These are phyloP conservation scores for Colletotrichum abscissum DNA, from an alignment of 2,329 filamentous ascomycete genomes.

Conservation along the genomic window DNA sequence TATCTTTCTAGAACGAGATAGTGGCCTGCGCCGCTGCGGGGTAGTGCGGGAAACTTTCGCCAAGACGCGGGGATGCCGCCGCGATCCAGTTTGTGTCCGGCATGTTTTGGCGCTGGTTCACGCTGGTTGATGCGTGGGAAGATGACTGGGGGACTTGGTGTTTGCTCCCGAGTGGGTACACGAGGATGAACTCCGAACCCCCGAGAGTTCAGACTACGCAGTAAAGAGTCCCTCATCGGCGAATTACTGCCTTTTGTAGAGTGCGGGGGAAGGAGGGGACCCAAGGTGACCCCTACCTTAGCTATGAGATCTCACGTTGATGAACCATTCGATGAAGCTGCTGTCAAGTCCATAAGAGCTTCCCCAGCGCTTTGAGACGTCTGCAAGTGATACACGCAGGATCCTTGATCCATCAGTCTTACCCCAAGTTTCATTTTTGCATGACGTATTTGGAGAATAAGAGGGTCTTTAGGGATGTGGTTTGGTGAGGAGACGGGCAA, in stretches of 20 bases:
- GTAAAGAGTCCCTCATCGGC: not conserved
- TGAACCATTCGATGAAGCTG: not conserved
- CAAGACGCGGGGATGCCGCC: slow-evolving; percentile 22
- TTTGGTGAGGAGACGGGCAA: not conserved
- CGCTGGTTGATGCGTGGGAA: not conserved
- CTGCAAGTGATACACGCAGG: not conserved
- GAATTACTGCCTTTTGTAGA: slow-evolving; percentile 10
- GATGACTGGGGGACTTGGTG: not conserved
- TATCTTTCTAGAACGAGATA: slow-evolving; percentile 16
- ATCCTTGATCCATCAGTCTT: not conserved
- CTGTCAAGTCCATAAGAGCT: not conserved
- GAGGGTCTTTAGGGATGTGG: not conserved
- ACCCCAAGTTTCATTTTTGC: slow-evolving; percentile 4
- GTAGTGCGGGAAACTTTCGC: slow-evolving; percentile 26
- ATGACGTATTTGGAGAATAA: slow-evolving; percentile 27
- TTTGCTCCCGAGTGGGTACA: not conserved
- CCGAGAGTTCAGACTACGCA: not conserved
- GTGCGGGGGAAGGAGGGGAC: not conserved
- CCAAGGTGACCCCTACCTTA: not conserved
- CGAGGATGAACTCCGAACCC: slow-evolving; percentile 16
- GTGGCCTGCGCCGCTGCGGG: slow-evolving; percentile 18
- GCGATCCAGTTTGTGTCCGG: slow-evolving; percentile 4
- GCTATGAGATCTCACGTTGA: not conserved
- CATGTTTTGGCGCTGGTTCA: not conserved
- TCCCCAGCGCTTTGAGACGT: not conserved